Percentiles rank a stretch among this genome's conserved stretches.
Evolutionary conservation across 208 protist species (phyloP).

Genomic region (Crithidia acanthocephali): DNA sequence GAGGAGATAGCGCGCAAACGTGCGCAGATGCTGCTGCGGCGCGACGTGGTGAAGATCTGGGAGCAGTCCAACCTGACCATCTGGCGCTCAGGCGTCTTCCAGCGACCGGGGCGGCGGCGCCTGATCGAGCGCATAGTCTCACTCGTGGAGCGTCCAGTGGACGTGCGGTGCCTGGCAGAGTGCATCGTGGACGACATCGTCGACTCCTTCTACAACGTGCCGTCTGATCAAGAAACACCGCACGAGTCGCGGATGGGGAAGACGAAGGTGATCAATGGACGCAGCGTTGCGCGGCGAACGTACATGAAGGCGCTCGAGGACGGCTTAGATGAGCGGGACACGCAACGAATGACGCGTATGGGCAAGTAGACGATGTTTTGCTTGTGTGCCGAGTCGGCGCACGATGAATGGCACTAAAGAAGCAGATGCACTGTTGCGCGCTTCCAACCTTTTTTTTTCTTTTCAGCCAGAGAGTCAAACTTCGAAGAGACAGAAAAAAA

Average conservation of each 20-base stretch:
- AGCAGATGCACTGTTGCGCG: too few species aligned
- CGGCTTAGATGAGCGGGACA: slow-evolving; percentile 41
- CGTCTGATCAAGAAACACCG: not conserved
- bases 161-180: slow-evolving; percentile 49
- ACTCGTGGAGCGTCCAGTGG: slow-evolving; percentile 35
- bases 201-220: slow-evolving; percentile 25
- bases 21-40: slow-evolving; percentile 55
- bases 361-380: not conserved
- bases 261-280: slow-evolving; percentile 38
- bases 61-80: slow-evolving; percentile 62
- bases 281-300: slow-evolving; percentile 43
- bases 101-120: slow-evolving; percentile 25
- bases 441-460: too few species aligned
- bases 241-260: slow-evolving; percentile 5
- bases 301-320: slow-evolving; percentile 51
- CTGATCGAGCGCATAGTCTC: slow-evolving; percentile 38
- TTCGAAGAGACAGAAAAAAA: too few species aligned
- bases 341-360: not conserved
- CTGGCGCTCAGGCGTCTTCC: slow-evolving; percentile 59
- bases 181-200: slow-evolving; percentile 63
- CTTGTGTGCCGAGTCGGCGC: not conserved
- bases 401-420: too few species aligned
- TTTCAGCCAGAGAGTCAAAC: too few species aligned
- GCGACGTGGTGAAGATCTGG: slow-evolving; percentile 62
- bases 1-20: slow-evolving; percentile 42